phyloP scores from a whole-genome alignment of 2,329 filamentous ascomycete genomes.

The Hypoxylon sp. region DNA sequence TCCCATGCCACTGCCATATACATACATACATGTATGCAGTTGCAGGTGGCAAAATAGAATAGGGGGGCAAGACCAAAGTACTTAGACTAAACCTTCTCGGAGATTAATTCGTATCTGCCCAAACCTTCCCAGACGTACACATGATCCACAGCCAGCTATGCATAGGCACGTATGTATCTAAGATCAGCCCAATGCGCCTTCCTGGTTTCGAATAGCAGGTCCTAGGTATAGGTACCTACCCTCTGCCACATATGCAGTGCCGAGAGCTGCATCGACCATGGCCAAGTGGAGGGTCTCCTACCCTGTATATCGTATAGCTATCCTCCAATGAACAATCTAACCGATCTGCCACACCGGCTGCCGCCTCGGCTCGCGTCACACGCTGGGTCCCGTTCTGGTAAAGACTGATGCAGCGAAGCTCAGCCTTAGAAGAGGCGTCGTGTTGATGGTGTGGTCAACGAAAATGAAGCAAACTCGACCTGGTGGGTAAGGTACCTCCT shows the following conservation, averaged over 20 bases:
- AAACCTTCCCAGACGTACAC: conserved; percentile 11
- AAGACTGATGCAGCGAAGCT: conserved; percentile 11
- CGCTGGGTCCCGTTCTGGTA: conserved; percentile 1
- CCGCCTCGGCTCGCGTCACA: conserved; percentile 3
- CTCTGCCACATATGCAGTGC: conserved; percentile 8
- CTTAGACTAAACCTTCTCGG: neutral
- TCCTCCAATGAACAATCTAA: conserved; percentile 30
- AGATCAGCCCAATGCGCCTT: conserved; percentile 10
- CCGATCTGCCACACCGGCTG: conserved; percentile 18
- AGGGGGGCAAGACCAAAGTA: neutral
- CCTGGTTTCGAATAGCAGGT: conserved; percentile 10
- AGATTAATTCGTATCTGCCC: conserved; percentile 3
- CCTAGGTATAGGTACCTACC: conserved; percentile 4
- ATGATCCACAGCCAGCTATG: conserved; percentile 17
- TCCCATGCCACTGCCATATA: neutral
- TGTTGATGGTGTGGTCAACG: neutral
- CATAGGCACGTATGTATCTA: neutral
- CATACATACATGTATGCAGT: neutral
- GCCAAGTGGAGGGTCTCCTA: conserved; percentile 19
- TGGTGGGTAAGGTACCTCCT: conserved; percentile 17
- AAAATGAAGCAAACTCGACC: conserved; percentile 6
- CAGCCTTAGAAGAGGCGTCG: conserved; percentile 28
- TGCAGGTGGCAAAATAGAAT: neutral
- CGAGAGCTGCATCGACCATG: conserved; percentile 15
- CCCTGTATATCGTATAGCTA: conserved; percentile 11